phyloP scores from a whole-genome alignment of 257 asterid genomes.

The Solanum phureja region DNA sequence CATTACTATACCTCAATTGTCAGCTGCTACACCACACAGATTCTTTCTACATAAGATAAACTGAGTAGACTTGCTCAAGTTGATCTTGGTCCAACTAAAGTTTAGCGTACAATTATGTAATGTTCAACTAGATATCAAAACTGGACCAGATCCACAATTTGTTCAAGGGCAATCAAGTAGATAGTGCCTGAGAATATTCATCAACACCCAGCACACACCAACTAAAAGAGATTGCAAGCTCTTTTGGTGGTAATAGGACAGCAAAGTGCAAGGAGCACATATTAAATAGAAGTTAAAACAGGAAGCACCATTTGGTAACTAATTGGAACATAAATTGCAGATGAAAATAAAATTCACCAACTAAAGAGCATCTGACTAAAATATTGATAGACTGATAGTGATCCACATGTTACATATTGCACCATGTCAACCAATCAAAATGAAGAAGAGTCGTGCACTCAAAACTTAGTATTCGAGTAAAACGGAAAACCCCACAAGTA shows the following conservation, averaged over 20 bases:
- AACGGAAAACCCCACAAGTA: neutral
- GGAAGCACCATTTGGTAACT: neutral
- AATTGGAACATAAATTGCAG: neutral
- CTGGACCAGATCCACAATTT: neutral
- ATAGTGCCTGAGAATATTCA: neutral
- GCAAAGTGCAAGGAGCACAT: neutral
- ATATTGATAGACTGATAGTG: neutral
- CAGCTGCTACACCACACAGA: neutral
- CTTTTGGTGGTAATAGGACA: neutral
- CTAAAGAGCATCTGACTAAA: neutral
- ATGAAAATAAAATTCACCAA: neutral
- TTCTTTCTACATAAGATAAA: neutral
- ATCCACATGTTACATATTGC: neutral
- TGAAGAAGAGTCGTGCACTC: neutral
- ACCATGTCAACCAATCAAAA: neutral
- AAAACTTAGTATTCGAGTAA: neutral
- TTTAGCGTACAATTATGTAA: neutral
- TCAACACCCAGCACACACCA: neutral
- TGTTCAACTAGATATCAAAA: neutral
- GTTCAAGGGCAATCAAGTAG: neutral
- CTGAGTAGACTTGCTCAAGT: neutral
- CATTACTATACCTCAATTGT: neutral
- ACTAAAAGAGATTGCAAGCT: neutral
- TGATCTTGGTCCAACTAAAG: neutral
- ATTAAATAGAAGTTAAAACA: neutral